These are phyloP conservation scores for Yamadazyma friedrichii DNA, from an alignment of 1,139 yeast genomes.

Conservation along the genomic window DNA sequence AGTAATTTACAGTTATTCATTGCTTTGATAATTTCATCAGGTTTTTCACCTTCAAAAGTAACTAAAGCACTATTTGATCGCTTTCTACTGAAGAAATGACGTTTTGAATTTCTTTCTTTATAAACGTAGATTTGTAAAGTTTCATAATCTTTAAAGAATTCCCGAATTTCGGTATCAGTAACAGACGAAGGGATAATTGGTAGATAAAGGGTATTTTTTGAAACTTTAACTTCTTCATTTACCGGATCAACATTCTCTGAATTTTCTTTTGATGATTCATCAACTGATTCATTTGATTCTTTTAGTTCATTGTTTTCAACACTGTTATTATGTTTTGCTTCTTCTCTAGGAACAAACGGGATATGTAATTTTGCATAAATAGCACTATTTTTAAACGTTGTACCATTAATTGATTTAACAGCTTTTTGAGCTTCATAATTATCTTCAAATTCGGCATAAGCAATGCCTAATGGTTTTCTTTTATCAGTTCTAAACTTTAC, in stretches of 20 bases:
- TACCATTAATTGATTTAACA: conserved; percentile 39
- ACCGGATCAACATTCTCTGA: conserved; percentile 4
- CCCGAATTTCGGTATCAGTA: conserved; percentile 42
- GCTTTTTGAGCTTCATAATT: conserved; percentile 51
- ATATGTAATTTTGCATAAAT: conserved; percentile 37
- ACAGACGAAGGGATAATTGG: conserved; percentile 40
- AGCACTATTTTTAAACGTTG: conserved; percentile 35
- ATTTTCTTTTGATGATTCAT: too few relatives aligned
- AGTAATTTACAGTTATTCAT: conserved; percentile 24
- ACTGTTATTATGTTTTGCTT: not conserved
- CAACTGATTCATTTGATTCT: not conserved
- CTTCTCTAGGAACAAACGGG: conserved; percentile 32
- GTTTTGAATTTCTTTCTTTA: conserved; percentile 23
- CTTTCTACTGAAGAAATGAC: conserved; percentile 11
- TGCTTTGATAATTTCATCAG: conserved; percentile 39
- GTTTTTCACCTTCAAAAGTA: conserved; percentile 43
- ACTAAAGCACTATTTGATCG: conserved; percentile 52
- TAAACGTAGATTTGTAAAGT: conserved; percentile 50
- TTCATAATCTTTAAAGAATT: conserved; percentile 40
- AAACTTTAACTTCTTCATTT: conserved; percentile 2
- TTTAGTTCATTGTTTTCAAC: not conserved
- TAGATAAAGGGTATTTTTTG: conserved; percentile 50
- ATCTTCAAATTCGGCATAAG: conserved; percentile 60
- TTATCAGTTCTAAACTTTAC: conserved; percentile 42
- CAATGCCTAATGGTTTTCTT: conserved; percentile 57